Evolutionary conservation across 2,329 filamentous ascomycete species (phyloP).

Genomic region (Clonostachys sp.): DNA sequence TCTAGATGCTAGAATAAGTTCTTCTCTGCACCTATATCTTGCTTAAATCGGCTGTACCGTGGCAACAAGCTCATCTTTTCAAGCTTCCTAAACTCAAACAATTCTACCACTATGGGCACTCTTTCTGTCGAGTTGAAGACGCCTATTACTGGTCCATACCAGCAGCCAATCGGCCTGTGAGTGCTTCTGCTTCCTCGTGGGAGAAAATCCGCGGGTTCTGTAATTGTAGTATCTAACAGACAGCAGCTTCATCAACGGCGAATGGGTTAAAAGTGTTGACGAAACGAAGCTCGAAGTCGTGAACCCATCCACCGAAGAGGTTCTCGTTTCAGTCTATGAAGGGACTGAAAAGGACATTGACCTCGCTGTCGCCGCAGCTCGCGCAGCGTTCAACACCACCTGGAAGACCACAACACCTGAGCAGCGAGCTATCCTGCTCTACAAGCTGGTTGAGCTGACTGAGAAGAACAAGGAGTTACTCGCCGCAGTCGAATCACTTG

Average conservation of each 20-base stretch:
- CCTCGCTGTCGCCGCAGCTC: constrained; percentile 71
- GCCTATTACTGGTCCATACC: constrained; percentile 55
- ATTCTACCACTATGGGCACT: no score
- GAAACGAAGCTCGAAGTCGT: constrained; percentile 82
- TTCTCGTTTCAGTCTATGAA: constrained; percentile 71
- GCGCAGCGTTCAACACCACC: constrained; percentile 68
- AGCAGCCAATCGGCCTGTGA: constrained; percentile 48
- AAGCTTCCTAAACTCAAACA: no score
- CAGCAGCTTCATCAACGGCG: constrained; percentile 4
- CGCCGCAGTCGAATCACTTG: constrained; percentile 74
- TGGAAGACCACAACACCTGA: constrained; percentile 64
- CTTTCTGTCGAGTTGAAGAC: constrained; percentile 62
- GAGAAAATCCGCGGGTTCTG: no score
- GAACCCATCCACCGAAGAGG: constrained; percentile 73
- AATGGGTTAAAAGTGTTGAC: constrained; percentile 45
- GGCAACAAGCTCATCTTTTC: no score
- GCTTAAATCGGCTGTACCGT: no score
- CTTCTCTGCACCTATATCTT: no score
- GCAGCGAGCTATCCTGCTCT: constrained; percentile 60
- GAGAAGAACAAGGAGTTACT: constrained; percentile 75
- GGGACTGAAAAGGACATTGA: constrained; percentile 74
- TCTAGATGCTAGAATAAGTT: no score
- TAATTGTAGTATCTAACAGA: no score
- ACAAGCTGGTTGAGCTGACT: constrained; percentile 72
- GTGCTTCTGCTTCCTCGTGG: no score